A percentile compares a stretch with the other conserved stretches of the same genome.
phyloP scores from a whole-genome alignment of 116 monocot species.

The Cymodocea nodosa region DNA sequence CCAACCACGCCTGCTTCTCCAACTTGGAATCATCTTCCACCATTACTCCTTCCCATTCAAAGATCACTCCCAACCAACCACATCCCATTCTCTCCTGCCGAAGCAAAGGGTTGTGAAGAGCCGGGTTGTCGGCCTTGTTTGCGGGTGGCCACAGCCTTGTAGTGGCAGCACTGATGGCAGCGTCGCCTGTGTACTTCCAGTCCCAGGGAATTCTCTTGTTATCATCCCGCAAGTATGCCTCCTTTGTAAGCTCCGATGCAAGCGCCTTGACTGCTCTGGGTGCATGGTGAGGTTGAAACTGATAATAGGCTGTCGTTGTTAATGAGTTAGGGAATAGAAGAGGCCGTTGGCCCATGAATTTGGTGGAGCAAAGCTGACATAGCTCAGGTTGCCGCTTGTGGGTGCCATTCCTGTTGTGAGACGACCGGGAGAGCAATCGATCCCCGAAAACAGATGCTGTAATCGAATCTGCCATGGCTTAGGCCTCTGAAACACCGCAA shows the following conservation, averaged over 20 bases:
- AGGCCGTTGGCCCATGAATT: not conserved
- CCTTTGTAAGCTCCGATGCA: conserved; percentile 55
- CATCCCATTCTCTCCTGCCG: conserved; percentile 81
- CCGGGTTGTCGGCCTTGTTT: conserved; percentile 65
- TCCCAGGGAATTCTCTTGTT: conserved; percentile 13
- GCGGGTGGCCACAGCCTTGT: conserved; percentile 37
- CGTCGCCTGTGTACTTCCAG: conserved; percentile 3
- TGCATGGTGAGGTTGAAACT: not conserved
- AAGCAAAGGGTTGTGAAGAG: conserved; percentile 67
- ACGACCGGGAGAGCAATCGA: not conserved
- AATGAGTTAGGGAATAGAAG: not conserved
- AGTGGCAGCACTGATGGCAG: not conserved
- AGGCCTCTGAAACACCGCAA: not conserved
- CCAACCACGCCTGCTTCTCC: conserved; percentile 65
- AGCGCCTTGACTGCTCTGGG: conserved; percentile 24
- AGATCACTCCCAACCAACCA: conserved; percentile 81
- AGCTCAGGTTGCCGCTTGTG: not conserved
- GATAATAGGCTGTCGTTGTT: not conserved
- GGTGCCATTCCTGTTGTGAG: not conserved
- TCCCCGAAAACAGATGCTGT: conserved; percentile 8
- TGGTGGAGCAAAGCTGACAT: not conserved
- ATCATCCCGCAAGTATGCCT: conserved; percentile 27
- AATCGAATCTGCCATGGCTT: conserved; percentile 14
- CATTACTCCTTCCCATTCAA: conserved; percentile 89
- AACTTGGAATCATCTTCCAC: conserved; percentile 60